Evolutionary conservation across 2,329 filamentous ascomycete species (phyloP).

Genomic region (Mariannaea elegans): DNA sequence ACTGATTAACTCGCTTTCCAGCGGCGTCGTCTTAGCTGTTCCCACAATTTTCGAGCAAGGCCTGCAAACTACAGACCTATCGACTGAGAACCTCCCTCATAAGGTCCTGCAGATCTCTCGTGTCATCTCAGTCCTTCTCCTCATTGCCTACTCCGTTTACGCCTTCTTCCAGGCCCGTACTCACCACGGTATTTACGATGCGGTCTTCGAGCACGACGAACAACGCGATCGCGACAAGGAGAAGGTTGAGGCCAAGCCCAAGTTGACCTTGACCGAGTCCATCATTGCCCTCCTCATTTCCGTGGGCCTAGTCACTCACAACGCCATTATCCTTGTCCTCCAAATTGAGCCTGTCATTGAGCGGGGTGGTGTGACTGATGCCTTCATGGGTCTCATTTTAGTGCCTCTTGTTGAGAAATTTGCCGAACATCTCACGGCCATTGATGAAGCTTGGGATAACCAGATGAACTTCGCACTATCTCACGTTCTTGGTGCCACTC

Average conservation of each 20-base stretch:
- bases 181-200: conserved; percentile 80
- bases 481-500: conserved; percentile 85
- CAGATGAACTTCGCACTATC: conserved; percentile 87
- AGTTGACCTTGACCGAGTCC: conserved; percentile 80
- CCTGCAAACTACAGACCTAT: conserved; percentile 42
- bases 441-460: conserved; percentile 86
- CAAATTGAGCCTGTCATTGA: conserved; percentile 71
- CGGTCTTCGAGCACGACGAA: conserved; percentile 77
- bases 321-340: conserved; percentile 77
- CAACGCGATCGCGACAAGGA: conserved; percentile 70
- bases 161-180: conserved; percentile 79
- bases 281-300: conserved; percentile 70
- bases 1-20: conserved; percentile 30
- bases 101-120: conserved; percentile 74
- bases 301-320: conserved; percentile 75
- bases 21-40: conserved; percentile 50
- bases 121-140: conserved; percentile 73
- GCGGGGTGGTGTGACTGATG: conserved; percentile 56
- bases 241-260: conserved; percentile 67
- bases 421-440: conserved; percentile 83
- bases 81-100: conserved; percentile 51
- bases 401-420: conserved; percentile 86
- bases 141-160: conserved; percentile 73
- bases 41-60: conserved; percentile 66
- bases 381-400: conserved; percentile 76